Evolutionary conservation across 768 basidiomycete species (phyloP).

Genomic region (Crucibulum laeve): DNA sequence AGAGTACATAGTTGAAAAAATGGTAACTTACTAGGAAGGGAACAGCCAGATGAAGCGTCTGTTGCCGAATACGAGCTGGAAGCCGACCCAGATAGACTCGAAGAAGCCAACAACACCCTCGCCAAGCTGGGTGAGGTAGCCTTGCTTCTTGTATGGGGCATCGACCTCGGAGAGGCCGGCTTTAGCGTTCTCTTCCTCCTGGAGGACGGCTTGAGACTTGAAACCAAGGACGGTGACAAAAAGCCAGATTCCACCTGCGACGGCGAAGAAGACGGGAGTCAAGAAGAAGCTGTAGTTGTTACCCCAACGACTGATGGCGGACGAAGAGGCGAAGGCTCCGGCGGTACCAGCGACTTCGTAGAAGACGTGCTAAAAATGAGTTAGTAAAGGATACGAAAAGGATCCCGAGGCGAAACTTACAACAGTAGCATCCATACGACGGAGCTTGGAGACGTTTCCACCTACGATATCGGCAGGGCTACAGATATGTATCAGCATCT

Average conservation of each 20-base stretch:
- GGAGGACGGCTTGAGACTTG: conserved; percentile 10
- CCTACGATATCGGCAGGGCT: conserved; percentile 29
- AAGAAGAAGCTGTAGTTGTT: conserved; percentile 30
- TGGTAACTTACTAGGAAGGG: conserved; percentile 23
- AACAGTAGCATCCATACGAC: conserved; percentile 27
- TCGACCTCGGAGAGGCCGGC: conserved; percentile 18
- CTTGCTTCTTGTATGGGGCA: conserved; percentile 6
- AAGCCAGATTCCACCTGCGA: conserved; percentile 22
- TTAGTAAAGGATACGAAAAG: background rate
- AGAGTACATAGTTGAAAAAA: background rate
- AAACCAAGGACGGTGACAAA: conserved; percentile 20
- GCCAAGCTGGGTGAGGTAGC: conserved; percentile 17
- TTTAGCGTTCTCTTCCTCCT: conserved; percentile 14
- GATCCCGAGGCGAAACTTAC: conserved; percentile 6
- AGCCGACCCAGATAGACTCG: conserved; percentile 23
- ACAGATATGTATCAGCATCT: background rate
- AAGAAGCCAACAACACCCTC: conserved; percentile 17
- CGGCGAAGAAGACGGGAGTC: conserved; percentile 23
- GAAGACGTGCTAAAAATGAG: conserved; percentile 19
- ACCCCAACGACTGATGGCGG: conserved; percentile 24
- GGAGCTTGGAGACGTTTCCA: conserved; percentile 24
- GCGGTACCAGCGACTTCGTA: conserved; percentile 25
- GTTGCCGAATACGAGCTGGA: conserved; percentile 19
- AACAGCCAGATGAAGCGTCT: conserved; percentile 24
- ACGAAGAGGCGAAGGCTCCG: conserved; percentile 24